Base-by-base conservation (phyloP, 306 rosid genomes). In the Medicago lupulina region DNA sequence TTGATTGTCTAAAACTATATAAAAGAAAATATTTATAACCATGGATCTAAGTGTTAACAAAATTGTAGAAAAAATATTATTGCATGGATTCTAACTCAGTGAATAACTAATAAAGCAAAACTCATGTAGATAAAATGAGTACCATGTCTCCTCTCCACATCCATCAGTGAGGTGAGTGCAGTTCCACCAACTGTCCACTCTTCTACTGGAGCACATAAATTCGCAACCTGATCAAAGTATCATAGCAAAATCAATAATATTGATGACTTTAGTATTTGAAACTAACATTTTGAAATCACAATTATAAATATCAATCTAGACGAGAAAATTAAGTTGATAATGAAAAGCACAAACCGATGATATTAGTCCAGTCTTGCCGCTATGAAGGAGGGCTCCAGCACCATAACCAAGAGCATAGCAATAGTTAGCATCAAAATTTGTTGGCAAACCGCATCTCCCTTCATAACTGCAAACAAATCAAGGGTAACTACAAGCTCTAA, bases 91-190 rank as follows among this genome's bases (percentile, higher is more conserved):
- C 17, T 14, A 39, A 19, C n/a, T 21, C 41, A 21, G 34, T 38
- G 7, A 60, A 85, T 10, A 46, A 43, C 19, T 19, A 53, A 6
- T 59, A 55, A 67, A 66, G 6, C 18, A 51, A 57, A 77, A 25
- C 31, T 54, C 36, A 7, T 6, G 25, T 39, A 44, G 69, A 50
- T 21, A 68, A 23, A 73, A 69, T 46, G 43, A 17, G 36, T 84
- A 96, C 99, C 99, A 43, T 96, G 99, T 85, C 99, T 96, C 87
- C 99, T 87, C 89, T 96, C 99, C 55, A 92, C 98, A 8, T 96
- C 99, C 99, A 96, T 96, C 71, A 96, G 70, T 41, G 98, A 43
- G 70, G 96, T 92, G 76, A 96, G 90, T 71, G 98, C 93, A 12
- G 97, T 96, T 72, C 99, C 99, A 73, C 98, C 87, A 84, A 90